Conservation (phyloP, 139 green algal genomes). For the Chlamydomonas applanata region DNA sequence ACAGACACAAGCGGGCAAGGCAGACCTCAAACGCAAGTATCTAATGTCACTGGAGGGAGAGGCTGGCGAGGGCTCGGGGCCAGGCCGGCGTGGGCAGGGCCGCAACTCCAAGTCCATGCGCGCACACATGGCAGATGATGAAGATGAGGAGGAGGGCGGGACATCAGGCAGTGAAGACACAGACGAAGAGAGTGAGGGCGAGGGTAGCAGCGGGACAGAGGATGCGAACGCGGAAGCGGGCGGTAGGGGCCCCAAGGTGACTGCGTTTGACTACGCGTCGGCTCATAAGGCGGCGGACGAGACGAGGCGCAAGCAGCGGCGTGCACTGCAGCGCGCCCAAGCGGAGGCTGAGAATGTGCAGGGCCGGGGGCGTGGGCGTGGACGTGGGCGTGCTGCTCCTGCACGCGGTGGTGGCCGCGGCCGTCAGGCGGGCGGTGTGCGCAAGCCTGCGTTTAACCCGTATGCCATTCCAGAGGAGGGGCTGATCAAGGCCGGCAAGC, state of each 20-base stretch:
- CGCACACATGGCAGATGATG: neutral
- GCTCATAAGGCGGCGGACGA: neutral
- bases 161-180: neutral
- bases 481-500: conserved; percentile 45
- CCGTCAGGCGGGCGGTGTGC: conserved; percentile 9
- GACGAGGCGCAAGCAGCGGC: neutral
- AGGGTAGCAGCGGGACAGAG: conserved; percentile 5
- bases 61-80: neutral
- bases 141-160: neutral
- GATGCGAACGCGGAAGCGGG: neutral
- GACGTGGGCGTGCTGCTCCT: neutral
- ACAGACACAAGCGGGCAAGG: neutral
- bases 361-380: neutral
- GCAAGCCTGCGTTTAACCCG: conserved; percentile 34
- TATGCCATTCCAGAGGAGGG: conserved; percentile 44
- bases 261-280: neutral
- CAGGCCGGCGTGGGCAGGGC: neutral
- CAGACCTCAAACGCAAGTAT: conserved; percentile 2
- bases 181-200: neutral
- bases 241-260: neutral
- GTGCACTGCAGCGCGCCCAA: neutral
- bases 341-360: neutral
- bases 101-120: neutral
- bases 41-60: neutral
- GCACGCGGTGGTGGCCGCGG: conserved; percentile 12